Evolutionary conservation across 257 asterid genomes (phyloP).

Genomic region (Penstemon eatonii): DNA sequence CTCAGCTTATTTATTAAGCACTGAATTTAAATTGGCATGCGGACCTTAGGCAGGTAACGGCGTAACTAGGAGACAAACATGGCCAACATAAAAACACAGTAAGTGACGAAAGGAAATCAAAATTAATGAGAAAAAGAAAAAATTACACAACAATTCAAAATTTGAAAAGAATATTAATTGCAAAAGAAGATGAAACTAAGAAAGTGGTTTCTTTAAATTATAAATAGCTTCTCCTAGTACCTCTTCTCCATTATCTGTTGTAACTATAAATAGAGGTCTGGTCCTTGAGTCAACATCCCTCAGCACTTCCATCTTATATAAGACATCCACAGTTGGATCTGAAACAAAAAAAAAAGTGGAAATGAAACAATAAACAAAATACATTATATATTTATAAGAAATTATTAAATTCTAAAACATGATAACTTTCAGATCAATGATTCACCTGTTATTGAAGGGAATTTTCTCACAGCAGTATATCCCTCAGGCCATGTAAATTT

Average conservation of each 20-base stretch:
- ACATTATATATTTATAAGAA: neutral
- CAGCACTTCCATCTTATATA: constrained; percentile 83
- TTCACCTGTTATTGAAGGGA: constrained; percentile 61
- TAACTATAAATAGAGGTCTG: constrained; percentile 78
- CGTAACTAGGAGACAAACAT: neutral
- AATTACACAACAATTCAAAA: constrained; percentile 1
- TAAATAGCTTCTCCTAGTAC: constrained; percentile 40
- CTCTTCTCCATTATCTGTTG: constrained; percentile 78
- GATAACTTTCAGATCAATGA: constrained; percentile 18
- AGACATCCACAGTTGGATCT: constrained; percentile 62
- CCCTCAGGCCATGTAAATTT: constrained; percentile 87
- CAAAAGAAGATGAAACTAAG: constrained; percentile 17
- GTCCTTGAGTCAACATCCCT: constrained; percentile 66
- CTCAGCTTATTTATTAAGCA: constrained; percentile 4
- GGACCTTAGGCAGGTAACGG: neutral
- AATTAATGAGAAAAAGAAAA: constrained; percentile 9
- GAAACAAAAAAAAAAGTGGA: constrained; percentile 29
- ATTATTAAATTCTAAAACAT: no score
- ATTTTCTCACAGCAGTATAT: constrained; percentile 75
- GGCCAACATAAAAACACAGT: neutral
- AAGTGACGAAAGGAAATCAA: neutral
- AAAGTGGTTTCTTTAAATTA: constrained; percentile 18
- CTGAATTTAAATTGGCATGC: neutral
- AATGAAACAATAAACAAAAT: constrained; percentile 16
- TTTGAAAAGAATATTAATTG: constrained; percentile 9